These are phyloP conservation scores for Fusarium sp. DNA, from an alignment of 2,329 filamentous ascomycete genomes.

Conservation along the genomic window DNA sequence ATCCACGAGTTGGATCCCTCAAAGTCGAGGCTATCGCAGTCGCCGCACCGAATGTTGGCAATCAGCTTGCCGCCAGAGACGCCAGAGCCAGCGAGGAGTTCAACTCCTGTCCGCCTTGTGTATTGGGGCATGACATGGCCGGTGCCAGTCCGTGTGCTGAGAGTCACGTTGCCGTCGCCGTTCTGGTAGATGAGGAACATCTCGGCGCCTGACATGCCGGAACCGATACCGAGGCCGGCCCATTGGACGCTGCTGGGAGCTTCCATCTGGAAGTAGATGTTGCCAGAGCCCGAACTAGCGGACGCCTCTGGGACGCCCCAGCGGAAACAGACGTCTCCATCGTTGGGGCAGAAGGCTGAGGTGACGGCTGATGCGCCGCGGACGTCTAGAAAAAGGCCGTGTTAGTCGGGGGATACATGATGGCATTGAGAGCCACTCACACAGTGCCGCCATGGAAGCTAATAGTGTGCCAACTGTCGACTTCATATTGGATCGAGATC, in stretches of 20 bases:
- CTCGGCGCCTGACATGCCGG: conserved; percentile 65
- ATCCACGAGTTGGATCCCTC: conserved; percentile 61
- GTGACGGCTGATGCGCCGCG: conserved; percentile 41
- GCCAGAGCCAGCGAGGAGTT: conserved; percentile 70
- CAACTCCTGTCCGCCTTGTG: conserved; percentile 56
- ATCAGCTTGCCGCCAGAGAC: conserved; percentile 64
- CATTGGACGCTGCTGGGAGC: conserved; percentile 66
- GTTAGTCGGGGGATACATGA: conserved; percentile 12
- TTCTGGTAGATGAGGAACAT: conserved; percentile 74
- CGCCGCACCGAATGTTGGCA: conserved; percentile 69
- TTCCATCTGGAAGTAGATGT: conserved; percentile 71
- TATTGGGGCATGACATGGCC: conserved; percentile 63
- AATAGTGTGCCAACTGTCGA: conserved; percentile 28
- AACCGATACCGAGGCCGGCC: conserved; percentile 70
- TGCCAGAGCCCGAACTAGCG: conserved; percentile 60
- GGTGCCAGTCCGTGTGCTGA: conserved; percentile 66
- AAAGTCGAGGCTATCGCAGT: conserved; percentile 63
- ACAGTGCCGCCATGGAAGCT: conserved; percentile 26
- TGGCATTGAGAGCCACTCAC: conserved; percentile 26
- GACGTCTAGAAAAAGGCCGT: conserved; percentile 29
- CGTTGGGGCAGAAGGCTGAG: conserved; percentile 55
- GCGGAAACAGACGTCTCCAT: conserved; percentile 62
- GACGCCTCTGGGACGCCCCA: conserved; percentile 66
- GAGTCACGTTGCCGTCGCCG: conserved; percentile 68
- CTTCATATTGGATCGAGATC: conserved; percentile 30